phyloP scores from a whole-genome alignment of 257 asterid species.

The Plantago major region DNA sequence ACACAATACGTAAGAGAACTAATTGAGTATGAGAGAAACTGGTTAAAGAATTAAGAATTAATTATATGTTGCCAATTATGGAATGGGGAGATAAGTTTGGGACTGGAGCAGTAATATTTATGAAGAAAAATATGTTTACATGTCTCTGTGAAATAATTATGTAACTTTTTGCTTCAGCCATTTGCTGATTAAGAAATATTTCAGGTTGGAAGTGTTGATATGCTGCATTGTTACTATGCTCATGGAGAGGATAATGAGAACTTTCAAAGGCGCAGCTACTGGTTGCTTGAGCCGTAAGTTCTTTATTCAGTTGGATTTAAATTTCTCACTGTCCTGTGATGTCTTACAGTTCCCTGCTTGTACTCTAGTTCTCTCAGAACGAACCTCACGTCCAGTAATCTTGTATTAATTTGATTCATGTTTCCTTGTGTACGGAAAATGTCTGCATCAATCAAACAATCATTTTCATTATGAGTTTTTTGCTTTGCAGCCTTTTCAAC shows the following conservation, averaged over 20 bases:
- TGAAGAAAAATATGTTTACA: conserved; percentile 3
- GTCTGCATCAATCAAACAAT: no score
- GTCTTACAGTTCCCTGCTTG: conserved; percentile 5
- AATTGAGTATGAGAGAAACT: no score
- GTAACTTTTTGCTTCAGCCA: conserved; percentile 5
- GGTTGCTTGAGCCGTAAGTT: conserved; percentile 98
- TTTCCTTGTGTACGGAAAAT: no score
- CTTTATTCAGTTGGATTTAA: conserved; percentile 11
- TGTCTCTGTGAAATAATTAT: background rate
- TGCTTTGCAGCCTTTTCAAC: no score
- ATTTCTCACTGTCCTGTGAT: conserved; percentile 17
- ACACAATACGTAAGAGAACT: no score
- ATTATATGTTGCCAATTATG: no score
- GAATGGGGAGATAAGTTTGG: no score
- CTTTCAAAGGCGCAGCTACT: conserved; percentile 96
- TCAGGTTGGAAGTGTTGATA: conserved; percentile 97
- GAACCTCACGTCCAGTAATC: conserved; percentile 1
- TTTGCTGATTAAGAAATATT: conserved; percentile 21
- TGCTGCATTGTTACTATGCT: conserved; percentile 96
- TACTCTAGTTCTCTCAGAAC: conserved; percentile 4
- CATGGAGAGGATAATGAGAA: conserved; percentile 94
- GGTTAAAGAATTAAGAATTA: no score
- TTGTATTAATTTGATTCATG: background rate
- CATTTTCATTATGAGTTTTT: no score
- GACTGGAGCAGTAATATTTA: background rate